phyloP scores from a whole-genome alignment of 176 grass and related monocot species.

The Lolium multiflorum region DNA sequence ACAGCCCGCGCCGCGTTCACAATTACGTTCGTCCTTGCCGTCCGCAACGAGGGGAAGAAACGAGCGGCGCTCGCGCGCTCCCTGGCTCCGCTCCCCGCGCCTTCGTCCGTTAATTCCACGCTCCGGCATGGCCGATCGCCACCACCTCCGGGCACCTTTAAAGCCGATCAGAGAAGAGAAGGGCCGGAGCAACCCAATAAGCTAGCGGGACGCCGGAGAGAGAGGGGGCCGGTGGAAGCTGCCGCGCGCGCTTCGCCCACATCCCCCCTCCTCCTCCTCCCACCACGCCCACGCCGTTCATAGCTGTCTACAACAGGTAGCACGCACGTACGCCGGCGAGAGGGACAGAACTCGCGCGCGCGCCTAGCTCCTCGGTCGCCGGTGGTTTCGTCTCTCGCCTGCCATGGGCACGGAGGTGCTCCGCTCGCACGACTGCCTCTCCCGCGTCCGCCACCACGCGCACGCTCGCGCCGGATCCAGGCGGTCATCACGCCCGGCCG shows the following conservation, averaged over 20 bases:
- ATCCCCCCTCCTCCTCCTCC: constrained; percentile 14
- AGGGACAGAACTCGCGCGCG: background rate
- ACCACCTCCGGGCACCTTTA: background rate
- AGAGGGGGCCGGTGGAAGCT: constrained; percentile 52
- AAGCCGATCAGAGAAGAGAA: background rate
- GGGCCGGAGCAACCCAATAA: constrained; percentile 13
- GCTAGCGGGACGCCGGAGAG: constrained; percentile 28
- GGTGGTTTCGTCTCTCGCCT: background rate
- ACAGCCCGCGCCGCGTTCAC: no score
- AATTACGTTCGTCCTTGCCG: no score
- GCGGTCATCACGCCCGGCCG: constrained; percentile 34
- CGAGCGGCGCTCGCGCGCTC: constrained; percentile 21
- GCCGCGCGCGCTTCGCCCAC: constrained; percentile 46
- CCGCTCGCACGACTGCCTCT: constrained; percentile 47
- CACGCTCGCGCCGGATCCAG: constrained; percentile 13
- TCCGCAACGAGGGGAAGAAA: background rate
- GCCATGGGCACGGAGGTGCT: constrained; percentile 53
- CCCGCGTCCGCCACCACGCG: constrained; percentile 24
- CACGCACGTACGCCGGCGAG: background rate
- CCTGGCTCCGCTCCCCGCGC: background rate
- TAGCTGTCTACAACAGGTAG: background rate
- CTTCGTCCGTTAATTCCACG: constrained; percentile 1
- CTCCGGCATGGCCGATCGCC: background rate
- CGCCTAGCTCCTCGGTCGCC: background rate
- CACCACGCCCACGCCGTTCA: background rate